phyloP scores from a whole-genome alignment of 257 asterid species.

The Lycium barbarum region DNA sequence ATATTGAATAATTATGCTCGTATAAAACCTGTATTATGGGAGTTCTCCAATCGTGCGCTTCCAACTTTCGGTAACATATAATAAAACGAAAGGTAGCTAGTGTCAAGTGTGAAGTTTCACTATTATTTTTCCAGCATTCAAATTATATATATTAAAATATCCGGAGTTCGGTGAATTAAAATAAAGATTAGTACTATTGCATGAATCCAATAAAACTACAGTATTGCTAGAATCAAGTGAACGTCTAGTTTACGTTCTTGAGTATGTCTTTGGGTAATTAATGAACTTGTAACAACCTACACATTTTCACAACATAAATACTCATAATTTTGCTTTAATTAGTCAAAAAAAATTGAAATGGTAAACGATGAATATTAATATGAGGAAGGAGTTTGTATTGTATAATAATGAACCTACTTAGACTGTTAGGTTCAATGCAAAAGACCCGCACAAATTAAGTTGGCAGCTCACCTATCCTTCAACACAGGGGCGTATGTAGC shows the following conservation, averaged over 20 bases:
- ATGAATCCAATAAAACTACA: not conserved
- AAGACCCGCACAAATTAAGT: not conserved
- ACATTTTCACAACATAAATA: not conserved
- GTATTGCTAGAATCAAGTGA: not conserved
- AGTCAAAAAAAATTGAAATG: not conserved
- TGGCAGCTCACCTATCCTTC: slow-evolving; percentile 17
- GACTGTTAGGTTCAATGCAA: slow-evolving; percentile 17
- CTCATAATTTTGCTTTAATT: not conserved
- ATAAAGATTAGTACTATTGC: not conserved
- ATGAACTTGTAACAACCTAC: slow-evolving; percentile 4
- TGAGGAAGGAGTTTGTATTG: not conserved
- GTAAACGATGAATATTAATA: not conserved
- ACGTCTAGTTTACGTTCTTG: not conserved
- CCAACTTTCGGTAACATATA: too few species aligned
- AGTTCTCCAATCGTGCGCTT: not conserved
- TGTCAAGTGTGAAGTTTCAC: not conserved
- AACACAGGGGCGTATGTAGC: too few species aligned
- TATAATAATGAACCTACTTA: not conserved
- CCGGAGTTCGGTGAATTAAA: not conserved
- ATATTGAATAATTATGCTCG: not conserved
- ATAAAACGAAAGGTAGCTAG: not conserved
- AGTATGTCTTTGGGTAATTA: not conserved
- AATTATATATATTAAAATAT: not conserved
- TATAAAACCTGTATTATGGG: not conserved
- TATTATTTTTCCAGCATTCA: not conserved